Conservation (phyloP, 148 eudicot species). For the Silene latifolia region DNA sequence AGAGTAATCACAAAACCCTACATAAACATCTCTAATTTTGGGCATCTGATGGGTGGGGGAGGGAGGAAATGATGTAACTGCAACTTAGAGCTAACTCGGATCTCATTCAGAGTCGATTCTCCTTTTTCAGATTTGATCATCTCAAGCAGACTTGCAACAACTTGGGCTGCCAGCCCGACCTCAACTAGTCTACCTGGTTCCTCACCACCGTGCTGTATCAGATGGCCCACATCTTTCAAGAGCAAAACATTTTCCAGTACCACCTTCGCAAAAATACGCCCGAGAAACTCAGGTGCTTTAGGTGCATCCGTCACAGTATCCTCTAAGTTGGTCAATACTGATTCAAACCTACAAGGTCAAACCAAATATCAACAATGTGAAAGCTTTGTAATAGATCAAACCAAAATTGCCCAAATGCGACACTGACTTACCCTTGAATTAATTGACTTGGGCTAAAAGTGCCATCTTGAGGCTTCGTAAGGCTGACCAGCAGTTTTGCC, state of each 20-base stretch:
- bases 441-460: constrained; percentile 51
- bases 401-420: neutral
- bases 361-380: neutral
- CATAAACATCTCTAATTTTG: constrained; percentile 72
- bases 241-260: constrained; percentile 54
- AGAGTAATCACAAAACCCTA: constrained; percentile 27
- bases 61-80: constrained; percentile 62
- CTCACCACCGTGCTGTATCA: constrained; percentile 73
- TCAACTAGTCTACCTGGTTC: constrained; percentile 60
- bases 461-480: constrained; percentile 45
- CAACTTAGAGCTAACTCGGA: constrained; percentile 39
- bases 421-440: constrained; percentile 53
- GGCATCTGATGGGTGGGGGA: constrained; percentile 43
- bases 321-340: constrained; percentile 62
- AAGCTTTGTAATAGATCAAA: neutral
- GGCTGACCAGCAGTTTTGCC: constrained; percentile 60
- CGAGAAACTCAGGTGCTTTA: constrained; percentile 77
- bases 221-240: constrained; percentile 43
- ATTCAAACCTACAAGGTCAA: constrained; percentile 52
- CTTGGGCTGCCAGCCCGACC: constrained; percentile 71
- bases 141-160: constrained; percentile 66
- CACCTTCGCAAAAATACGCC: constrained; percentile 54
- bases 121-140: constrained; percentile 55
- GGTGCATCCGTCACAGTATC: constrained; percentile 88
- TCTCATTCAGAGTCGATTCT: constrained; percentile 47